Conservation (phyloP, 1,284 basidiomycete genomes). For the Anthracocystis panici-leucophaei region DNA sequence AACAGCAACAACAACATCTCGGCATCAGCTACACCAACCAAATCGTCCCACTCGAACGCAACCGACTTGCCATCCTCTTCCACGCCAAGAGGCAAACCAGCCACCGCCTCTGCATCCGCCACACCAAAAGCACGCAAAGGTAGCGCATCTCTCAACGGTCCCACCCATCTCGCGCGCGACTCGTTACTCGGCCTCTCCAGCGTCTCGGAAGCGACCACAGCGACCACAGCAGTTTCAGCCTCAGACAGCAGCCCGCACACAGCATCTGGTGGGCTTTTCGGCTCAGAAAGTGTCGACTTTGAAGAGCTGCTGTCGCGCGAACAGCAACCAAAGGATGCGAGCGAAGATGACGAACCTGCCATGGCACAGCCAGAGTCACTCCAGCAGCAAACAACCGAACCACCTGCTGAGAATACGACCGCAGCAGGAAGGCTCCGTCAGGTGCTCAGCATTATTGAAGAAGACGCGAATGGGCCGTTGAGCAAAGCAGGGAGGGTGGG, state of each 20-base stretch:
- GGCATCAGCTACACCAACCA: slow-evolving; percentile 29
- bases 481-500: slow-evolving; percentile 19
- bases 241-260: slow-evolving; percentile 24
- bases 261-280: slow-evolving; percentile 36
- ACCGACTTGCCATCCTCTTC: slow-evolving; percentile 31
- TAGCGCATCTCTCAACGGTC: slow-evolving; percentile 8
- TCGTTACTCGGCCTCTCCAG: slow-evolving; percentile 44
- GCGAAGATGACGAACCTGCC: slow-evolving; percentile 4
- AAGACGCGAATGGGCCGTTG: slow-evolving; percentile 31
- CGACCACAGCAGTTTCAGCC: slow-evolving; percentile 30
- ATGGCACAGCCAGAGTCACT: neutral
- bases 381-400: neutral
- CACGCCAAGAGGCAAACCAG: slow-evolving; percentile 22
- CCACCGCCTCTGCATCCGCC: neutral
- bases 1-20: neutral
- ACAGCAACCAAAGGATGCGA: slow-evolving; percentile 16
- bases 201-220: slow-evolving; percentile 40
- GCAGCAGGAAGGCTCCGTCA: slow-evolving; percentile 41
- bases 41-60: slow-evolving; percentile 8
- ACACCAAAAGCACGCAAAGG: slow-evolving; percentile 32
- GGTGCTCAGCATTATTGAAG: slow-evolving; percentile 54
- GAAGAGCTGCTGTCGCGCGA: slow-evolving; percentile 37
- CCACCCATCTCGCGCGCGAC: slow-evolving; percentile 28
- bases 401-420: neutral
- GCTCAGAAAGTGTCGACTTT: slow-evolving; percentile 49